phyloP scores from a whole-genome alignment of 495 filamentous ascomycete genomes.

The Hypoxylon intermedium region DNA sequence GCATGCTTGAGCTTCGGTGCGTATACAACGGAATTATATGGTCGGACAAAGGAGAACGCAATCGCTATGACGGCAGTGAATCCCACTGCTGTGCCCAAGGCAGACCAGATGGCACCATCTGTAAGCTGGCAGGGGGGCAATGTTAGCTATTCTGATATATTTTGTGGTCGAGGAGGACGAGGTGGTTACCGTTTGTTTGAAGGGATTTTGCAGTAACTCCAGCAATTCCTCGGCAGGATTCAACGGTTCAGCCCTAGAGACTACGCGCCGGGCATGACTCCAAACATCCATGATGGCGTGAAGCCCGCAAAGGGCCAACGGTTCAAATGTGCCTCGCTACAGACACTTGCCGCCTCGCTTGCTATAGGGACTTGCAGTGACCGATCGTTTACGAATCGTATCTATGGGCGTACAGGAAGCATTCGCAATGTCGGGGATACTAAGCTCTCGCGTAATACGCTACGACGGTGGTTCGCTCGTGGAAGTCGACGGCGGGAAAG shows the following conservation, averaged over 20 bases:
- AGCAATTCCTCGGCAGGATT: constrained; percentile 47
- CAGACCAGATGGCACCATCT: constrained; percentile 73
- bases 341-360: too few species aligned
- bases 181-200: constrained; percentile 50
- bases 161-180: not conserved
- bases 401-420: constrained; percentile 9
- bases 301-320: constrained; percentile 22
- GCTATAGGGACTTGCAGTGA: not conserved
- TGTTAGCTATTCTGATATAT: constrained; percentile 13
- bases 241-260: constrained; percentile 29
- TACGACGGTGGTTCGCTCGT: constrained; percentile 2
- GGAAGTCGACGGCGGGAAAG: not conserved
- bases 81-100: constrained; percentile 81
- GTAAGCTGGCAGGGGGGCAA: constrained; percentile 37
- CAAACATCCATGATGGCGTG: constrained; percentile 37
- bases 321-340: too few species aligned
- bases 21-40: constrained; percentile 89
- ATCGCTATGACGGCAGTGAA: constrained; percentile 74
- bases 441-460: not conserved
- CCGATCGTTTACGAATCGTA: constrained; percentile 3
- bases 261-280: constrained; percentile 26
- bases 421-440: constrained; percentile 9
- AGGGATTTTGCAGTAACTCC: constrained; percentile 57
- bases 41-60: constrained; percentile 86
- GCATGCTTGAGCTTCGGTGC: constrained; percentile 93